Evolutionary conservation across 176 grass and related monocot species (phyloP).

Genomic region (Carex kokanica): DNA sequence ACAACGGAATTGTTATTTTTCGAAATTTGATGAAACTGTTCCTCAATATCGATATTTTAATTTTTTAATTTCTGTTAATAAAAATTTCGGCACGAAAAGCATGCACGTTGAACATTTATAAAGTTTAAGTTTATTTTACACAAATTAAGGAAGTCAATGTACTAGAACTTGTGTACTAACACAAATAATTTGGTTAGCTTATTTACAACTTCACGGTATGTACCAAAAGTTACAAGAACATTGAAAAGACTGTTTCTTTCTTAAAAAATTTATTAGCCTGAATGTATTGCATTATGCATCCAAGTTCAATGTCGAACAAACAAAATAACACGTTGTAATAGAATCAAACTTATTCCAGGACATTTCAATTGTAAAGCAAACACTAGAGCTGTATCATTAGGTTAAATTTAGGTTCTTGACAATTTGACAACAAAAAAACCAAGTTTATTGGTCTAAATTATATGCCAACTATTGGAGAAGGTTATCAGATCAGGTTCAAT

Average conservation of each 20-base stretch:
- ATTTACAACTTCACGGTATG: background rate
- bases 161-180: background rate
- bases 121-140: no score
- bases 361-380: background rate
- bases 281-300: background rate
- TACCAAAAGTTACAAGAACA: background rate
- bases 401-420: background rate
- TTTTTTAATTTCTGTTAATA: no score
- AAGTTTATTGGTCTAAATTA: background rate
- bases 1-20: no score
- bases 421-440: background rate
- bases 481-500: background rate
- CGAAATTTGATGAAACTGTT: no score
- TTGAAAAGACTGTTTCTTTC: background rate
- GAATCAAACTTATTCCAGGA: background rate
- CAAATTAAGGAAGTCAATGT: background rate
- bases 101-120: background rate
- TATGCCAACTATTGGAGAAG: background rate
- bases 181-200: background rate
- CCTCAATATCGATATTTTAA: no score
- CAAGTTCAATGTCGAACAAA: background rate
- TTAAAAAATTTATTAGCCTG: background rate
- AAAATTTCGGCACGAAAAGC: background rate
- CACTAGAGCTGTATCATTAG: background rate
- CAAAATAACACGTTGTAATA: background rate